Evolutionary conservation across 352 stramenopile genomes (phyloP).

Genomic region (Globisporangium takayamanum): DNA sequence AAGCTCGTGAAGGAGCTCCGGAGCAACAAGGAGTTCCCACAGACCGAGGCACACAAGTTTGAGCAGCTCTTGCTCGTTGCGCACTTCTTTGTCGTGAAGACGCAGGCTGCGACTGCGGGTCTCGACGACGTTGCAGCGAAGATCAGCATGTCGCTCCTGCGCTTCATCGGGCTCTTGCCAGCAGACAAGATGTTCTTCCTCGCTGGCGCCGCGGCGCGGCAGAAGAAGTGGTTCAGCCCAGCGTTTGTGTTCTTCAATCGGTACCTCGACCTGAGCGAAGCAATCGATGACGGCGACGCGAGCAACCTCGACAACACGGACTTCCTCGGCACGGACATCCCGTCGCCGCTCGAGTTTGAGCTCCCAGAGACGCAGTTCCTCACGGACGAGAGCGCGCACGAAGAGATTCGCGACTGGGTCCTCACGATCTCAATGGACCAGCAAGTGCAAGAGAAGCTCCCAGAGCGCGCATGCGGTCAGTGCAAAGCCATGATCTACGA

Average conservation of each 20-base stretch:
- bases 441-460: slow-evolving; percentile 88
- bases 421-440: slow-evolving; percentile 94
- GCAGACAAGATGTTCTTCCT: slow-evolving; percentile 95
- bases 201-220: slow-evolving; percentile 65
- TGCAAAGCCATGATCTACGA: slow-evolving; percentile 88
- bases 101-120: slow-evolving; percentile 43
- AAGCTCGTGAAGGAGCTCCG: slow-evolving; percentile 74
- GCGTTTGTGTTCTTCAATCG: slow-evolving; percentile 95
- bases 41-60: slow-evolving; percentile 50
- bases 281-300: slow-evolving; percentile 88
- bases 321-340: slow-evolving; percentile 91
- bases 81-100: slow-evolving; percentile 76
- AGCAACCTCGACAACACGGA: slow-evolving; percentile 91
- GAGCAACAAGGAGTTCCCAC: slow-evolving; percentile 43
- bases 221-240: slow-evolving; percentile 88
- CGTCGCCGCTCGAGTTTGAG: slow-evolving; percentile 67
- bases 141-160: slow-evolving; percentile 85
- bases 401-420: slow-evolving; percentile 95
- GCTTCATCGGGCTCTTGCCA: slow-evolving; percentile 85
- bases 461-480: slow-evolving; percentile 58
- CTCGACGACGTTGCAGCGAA: slow-evolving; percentile 67
- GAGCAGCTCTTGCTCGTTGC: slow-evolving; percentile 73
- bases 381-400: slow-evolving; percentile 70
- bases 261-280: slow-evolving; percentile 93
- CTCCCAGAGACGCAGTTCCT: slow-evolving; percentile 78